Percentiles rank a stretch among this genome's conserved stretches.
Conservation (phyloP, 345 rosid genomes). For the Corchorus capsularis region DNA sequence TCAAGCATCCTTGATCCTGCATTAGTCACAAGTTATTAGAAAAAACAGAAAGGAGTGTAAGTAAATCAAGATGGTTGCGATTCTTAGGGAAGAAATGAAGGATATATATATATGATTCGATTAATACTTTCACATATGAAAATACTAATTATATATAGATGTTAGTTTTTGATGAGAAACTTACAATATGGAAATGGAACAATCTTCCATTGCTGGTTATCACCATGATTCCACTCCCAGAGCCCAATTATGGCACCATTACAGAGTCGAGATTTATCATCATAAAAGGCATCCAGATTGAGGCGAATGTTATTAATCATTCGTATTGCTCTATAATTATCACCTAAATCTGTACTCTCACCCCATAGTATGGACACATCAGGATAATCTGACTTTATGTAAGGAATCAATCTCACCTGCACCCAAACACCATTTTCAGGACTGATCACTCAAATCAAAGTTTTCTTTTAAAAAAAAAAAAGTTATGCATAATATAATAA, state of each 20-base stretch:
- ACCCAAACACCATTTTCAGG: background rate
- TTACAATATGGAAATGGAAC: conserved; percentile 62
- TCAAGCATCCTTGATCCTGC: conserved; percentile 29
- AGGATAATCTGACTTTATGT: conserved; percentile 50
- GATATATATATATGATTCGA: background rate
- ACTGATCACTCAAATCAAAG: background rate
- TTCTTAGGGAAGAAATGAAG: background rate
- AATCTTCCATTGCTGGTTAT: conserved; percentile 89
- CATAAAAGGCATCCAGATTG: too few species aligned
- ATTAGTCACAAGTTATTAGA: background rate
- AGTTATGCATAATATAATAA: background rate
- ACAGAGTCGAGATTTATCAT: conserved; percentile 54
- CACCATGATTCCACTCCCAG: conserved; percentile 87
- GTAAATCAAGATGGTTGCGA: background rate
- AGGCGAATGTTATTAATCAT: too few species aligned
- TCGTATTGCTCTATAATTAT: conserved; percentile 14
- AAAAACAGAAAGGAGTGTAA: background rate
- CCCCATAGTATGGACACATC: conserved; percentile 80
- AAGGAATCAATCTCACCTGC: conserved; percentile 71
- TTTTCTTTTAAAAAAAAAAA: too few species aligned
- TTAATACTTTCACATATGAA: too few species aligned
- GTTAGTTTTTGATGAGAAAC: conserved; percentile 29
- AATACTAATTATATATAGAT: too few species aligned
- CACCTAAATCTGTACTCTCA: conserved; percentile 50
- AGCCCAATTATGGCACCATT: conserved; percentile 75